Evolutionary conservation across 495 filamentous ascomycete genomes (phyloP).

Genomic region (Jackrogersella multiformis): DNA sequence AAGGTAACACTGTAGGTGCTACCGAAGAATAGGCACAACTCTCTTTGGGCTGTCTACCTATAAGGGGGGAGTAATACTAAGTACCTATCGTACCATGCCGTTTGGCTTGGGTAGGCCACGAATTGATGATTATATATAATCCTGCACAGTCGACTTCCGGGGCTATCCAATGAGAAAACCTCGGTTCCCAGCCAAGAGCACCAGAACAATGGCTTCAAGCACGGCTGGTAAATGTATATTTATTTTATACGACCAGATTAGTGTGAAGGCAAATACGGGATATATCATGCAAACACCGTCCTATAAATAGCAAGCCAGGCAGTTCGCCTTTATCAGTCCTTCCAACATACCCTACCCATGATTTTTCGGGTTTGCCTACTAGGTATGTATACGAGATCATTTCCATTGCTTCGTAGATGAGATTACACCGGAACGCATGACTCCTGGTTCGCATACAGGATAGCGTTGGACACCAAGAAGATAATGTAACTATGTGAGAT

Average conservation of each 20-base stretch:
- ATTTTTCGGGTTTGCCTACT: neutral
- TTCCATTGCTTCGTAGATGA: neutral
- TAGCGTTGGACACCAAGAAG: neutral
- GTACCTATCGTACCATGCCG: neutral
- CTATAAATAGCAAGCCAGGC: slow-evolving; percentile 15
- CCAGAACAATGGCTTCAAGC: neutral
- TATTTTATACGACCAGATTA: neutral
- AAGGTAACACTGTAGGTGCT: neutral
- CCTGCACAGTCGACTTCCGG: no score
- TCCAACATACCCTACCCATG: neutral
- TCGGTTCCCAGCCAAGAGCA: neutral
- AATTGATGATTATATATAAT: neutral
- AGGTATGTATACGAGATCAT: slow-evolving; percentile 5
- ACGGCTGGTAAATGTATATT: slow-evolving; percentile 30
- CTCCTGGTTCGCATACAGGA: neutral
- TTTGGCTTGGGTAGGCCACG: neutral
- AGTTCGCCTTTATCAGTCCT: neutral
- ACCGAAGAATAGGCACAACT: neutral
- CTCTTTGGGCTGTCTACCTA: neutral
- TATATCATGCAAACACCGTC: neutral
- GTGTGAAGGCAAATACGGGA: neutral
- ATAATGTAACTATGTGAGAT: neutral
- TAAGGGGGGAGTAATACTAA: neutral
- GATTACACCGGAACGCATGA: neutral
- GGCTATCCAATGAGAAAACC: neutral